These are phyloP conservation scores for Boletus holoroseus DNA, from an alignment of 1,284 basidiomycete species.

Conservation along the genomic window DNA sequence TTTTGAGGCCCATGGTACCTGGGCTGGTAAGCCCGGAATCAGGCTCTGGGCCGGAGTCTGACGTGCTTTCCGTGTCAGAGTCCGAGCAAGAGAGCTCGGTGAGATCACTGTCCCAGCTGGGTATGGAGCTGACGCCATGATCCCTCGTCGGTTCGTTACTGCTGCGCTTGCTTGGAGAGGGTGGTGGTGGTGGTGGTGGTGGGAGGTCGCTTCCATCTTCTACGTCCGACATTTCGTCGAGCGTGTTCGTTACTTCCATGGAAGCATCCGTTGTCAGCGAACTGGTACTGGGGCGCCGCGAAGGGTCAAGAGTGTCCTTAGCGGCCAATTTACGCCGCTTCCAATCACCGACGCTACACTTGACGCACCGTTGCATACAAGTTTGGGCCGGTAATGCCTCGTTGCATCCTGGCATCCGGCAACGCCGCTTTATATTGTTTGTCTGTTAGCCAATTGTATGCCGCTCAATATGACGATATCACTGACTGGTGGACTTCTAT, in stretches of 20 bases:
- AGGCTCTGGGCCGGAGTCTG: neutral
- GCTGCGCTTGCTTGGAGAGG: neutral
- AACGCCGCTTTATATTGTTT: constrained; percentile 14
- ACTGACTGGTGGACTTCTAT: constrained; percentile 9
- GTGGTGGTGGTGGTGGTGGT: neutral
- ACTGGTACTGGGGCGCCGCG: neutral
- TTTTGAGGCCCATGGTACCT: constrained; percentile 11
- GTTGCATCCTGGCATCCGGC: constrained; percentile 14
- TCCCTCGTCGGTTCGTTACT: neutral
- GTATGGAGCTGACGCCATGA: neutral
- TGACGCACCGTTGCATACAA: constrained; percentile 17
- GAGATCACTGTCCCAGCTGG: constrained; percentile 33
- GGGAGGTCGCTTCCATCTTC: neutral
- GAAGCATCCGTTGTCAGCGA: neutral
- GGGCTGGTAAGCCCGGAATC: neutral
- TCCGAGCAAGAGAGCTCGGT: constrained; percentile 22
- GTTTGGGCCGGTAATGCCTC: constrained; percentile 9
- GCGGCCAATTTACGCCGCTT: constrained; percentile 8
- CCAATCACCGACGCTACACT: constrained; percentile 21
- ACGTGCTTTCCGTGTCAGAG: constrained; percentile 3
- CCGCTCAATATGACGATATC: neutral
- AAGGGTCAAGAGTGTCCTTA: neutral
- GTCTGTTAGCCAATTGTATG: neutral
- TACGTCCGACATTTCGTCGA: neutral
- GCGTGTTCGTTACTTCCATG: neutral